Conservation (phyloP, 768 basidiomycete genomes). For the Auriculariales sp. region DNA sequence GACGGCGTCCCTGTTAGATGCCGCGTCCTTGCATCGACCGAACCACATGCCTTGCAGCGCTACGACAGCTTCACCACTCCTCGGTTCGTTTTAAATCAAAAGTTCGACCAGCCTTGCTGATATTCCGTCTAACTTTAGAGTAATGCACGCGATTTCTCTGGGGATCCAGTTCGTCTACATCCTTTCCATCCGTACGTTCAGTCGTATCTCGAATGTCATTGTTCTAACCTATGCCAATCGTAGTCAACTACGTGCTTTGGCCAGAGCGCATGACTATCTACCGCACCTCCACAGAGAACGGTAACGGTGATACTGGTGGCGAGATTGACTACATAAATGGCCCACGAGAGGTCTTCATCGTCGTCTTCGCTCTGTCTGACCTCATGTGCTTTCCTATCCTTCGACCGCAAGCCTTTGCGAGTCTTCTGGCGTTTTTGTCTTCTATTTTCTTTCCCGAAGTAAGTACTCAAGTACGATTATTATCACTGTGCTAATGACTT, state of each 20-base stretch:
- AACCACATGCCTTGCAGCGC: background rate
- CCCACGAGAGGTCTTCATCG: slow-evolving; percentile 23
- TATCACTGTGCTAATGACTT: slow-evolving; percentile 26
- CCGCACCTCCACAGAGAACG: background rate
- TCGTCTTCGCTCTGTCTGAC: slow-evolving; percentile 24
- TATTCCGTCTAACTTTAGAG: too few species aligned
- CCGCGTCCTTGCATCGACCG: background rate
- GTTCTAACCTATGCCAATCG: too few species aligned
- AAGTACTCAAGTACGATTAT: slow-evolving; percentile 26
- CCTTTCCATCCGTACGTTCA: too few species aligned
- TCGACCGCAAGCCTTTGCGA: slow-evolving; percentile 22
- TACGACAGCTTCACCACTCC: background rate
- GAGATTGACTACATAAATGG: slow-evolving; percentile 2
- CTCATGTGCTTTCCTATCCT: slow-evolving; percentile 17
- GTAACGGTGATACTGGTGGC: background rate
- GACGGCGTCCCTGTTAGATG: background rate
- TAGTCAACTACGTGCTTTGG: background rate
- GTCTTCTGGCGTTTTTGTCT: slow-evolving; percentile 25
- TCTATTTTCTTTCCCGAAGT: slow-evolving; percentile 26
- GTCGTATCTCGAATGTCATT: too few species aligned
- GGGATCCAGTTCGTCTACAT: background rate
- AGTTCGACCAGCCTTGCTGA: too few species aligned
- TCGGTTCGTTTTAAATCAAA: background rate
- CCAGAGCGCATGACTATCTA: background rate
- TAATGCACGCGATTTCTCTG: background rate